These are phyloP conservation scores for Mortierella antarctica DNA, from an alignment of 192 early-diverging fungal genomes.

Conservation along the genomic window DNA sequence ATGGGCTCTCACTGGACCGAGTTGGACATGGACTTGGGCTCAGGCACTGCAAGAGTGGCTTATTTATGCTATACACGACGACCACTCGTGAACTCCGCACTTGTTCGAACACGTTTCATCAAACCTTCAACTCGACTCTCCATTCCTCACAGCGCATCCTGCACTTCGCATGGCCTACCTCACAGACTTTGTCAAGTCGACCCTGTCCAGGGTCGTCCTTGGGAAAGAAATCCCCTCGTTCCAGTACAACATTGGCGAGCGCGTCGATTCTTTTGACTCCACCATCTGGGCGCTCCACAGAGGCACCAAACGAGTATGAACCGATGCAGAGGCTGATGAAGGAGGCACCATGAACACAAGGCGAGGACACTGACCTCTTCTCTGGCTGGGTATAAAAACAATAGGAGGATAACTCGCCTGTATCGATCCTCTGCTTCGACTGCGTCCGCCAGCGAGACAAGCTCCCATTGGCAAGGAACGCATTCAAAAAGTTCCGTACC, in stretches of 20 bases:
- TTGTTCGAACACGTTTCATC: background rate
- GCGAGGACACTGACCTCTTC: background rate
- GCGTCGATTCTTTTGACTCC: constrained; percentile 66
- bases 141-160: background rate
- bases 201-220: constrained; percentile 58
- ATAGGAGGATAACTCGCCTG: constrained; percentile 72
- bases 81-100: too few relatives aligned
- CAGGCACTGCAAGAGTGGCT: too few relatives aligned
- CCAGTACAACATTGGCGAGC: constrained; percentile 75
- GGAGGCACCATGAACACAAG: background rate
- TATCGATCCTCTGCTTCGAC: constrained; percentile 90
- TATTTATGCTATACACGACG: too few relatives aligned
- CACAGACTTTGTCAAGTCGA: constrained; percentile 56
- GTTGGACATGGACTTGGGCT: too few relatives aligned
- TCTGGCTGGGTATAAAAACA: background rate
- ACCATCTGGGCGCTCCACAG: constrained; percentile 75
- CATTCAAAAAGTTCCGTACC: constrained; percentile 86
- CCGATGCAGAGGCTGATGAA: background rate
- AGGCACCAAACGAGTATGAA: constrained; percentile 71
- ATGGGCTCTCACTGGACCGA: too few relatives aligned
- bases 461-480: constrained; percentile 88
- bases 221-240: constrained; percentile 72
- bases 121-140: background rate
- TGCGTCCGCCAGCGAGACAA: constrained; percentile 69
- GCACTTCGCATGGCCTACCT: constrained; percentile 39